Conservation (phyloP, 192 early-diverging fungal species). For the Backusella parvicylindrica region DNA sequence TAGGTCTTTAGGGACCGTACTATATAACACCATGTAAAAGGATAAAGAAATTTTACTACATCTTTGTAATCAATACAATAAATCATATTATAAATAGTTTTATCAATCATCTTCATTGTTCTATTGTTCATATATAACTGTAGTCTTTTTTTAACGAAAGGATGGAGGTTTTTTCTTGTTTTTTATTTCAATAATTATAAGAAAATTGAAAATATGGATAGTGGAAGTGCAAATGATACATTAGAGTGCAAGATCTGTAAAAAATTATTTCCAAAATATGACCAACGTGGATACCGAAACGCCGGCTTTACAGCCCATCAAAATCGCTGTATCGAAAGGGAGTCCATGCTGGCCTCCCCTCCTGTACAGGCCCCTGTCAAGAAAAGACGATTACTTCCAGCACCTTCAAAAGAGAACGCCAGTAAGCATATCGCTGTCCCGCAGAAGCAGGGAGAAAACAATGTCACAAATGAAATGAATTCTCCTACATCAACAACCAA, state of each 20-base stretch:
- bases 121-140: not conserved
- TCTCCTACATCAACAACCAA: not conserved
- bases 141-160: not conserved
- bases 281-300: conserved; percentile 30
- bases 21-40: not conserved
- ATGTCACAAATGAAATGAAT: not conserved
- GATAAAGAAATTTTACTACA: not conserved
- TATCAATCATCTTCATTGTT: not conserved
- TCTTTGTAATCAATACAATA: conserved; percentile 5
- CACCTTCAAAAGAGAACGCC: not conserved
- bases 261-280: conserved; percentile 12
- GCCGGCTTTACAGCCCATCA: conserved; percentile 24
- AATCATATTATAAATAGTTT: conserved; percentile 6
- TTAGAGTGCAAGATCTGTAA: conserved; percentile 12
- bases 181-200: not conserved
- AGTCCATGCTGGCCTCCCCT: not conserved
- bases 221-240: not conserved
- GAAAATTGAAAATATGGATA: not conserved
- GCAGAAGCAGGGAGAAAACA: not conserved
- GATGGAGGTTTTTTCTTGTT: not conserved
- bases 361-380: not conserved
- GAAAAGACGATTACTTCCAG: not conserved
- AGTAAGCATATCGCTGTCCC: no score
- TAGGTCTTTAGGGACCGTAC: not conserved
- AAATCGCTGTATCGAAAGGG: conserved; percentile 12